These are phyloP conservation scores for Oropetium thomaeum DNA, from an alignment of 176 grass and related monocot species.

Conservation along the genomic window DNA sequence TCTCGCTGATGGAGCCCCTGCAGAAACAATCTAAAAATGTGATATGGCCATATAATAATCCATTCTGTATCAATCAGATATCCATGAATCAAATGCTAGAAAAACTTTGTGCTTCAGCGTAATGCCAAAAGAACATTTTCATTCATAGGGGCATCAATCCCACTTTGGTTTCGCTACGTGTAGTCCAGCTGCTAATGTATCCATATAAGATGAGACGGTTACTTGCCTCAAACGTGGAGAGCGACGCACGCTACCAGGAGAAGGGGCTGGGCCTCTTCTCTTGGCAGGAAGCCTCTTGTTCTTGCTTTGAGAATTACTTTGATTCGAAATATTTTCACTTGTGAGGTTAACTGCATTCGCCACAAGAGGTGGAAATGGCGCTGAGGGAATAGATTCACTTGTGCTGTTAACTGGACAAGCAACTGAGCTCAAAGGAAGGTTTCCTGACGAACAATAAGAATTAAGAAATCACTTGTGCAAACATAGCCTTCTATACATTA, in stretches of 20 bases:
- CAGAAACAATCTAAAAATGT: neutral
- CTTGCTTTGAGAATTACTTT: slow-evolving; percentile 23
- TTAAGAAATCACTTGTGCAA: neutral
- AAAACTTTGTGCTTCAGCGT: too few species aligned
- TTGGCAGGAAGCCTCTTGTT: slow-evolving; percentile 47
- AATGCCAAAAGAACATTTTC: neutral
- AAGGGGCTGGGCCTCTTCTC: slow-evolving; percentile 12
- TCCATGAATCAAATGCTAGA: too few species aligned
- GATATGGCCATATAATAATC: neutral
- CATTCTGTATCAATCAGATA: neutral
- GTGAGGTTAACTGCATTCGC: slow-evolving; percentile 22
- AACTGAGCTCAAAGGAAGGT: slow-evolving; percentile 26
- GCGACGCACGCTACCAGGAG: slow-evolving; percentile 38
- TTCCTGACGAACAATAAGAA: slow-evolving; percentile 18
- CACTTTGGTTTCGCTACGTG: neutral
- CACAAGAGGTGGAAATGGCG: slow-evolving; percentile 42
- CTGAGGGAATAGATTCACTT: slow-evolving; percentile 25
- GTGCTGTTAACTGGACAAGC: slow-evolving; percentile 26
- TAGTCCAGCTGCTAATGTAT: neutral
- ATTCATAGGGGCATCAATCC: neutral
- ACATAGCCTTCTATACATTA: neutral
- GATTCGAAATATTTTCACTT: slow-evolving; percentile 22
- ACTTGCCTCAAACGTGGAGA: slow-evolving; percentile 51
- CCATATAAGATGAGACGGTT: slow-evolving; percentile 26
- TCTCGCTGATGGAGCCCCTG: neutral